Evolutionary conservation across 2,329 filamentous ascomycete genomes (phyloP).

Genomic region (Rhinocladiella mackenziei): DNA sequence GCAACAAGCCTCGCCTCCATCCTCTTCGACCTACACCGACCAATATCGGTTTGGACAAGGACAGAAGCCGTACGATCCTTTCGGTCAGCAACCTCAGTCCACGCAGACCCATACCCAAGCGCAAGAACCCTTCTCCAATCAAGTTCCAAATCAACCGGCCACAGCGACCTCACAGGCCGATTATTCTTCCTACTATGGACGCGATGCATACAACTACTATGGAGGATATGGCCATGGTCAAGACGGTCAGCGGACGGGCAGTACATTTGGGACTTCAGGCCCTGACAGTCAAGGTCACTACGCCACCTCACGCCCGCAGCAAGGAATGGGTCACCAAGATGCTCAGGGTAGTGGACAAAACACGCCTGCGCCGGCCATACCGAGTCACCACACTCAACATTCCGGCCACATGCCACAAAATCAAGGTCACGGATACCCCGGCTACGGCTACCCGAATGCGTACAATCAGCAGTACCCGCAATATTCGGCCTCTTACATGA

Average conservation of each 20-base stretch:
- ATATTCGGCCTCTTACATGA: constrained; percentile 58
- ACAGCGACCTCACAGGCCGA: constrained; percentile 61
- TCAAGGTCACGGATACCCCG: constrained; percentile 53
- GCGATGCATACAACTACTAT: constrained; percentile 73
- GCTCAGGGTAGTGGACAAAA: constrained; percentile 87
- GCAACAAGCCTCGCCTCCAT: constrained; percentile 41
- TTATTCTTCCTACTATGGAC: constrained; percentile 81
- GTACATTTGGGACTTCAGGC: constrained; percentile 62
- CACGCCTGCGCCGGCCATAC: constrained; percentile 75
- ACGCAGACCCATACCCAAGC: constrained; percentile 57
- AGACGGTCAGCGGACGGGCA: constrained; percentile 73
- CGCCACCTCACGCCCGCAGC: constrained; percentile 70
- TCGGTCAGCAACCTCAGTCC: constrained; percentile 66
- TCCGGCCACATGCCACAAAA: constrained; percentile 44
- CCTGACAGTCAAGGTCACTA: constrained; percentile 56
- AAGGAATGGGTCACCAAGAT: constrained; percentile 61
- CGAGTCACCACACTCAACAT: constrained; percentile 45
- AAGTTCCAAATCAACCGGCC: constrained; percentile 58
- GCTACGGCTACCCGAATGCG: constrained; percentile 52
- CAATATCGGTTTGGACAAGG: constrained; percentile 47
- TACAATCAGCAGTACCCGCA: constrained; percentile 45
- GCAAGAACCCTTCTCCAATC: constrained; percentile 55
- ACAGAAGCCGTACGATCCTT: constrained; percentile 85
- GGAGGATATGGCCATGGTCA: constrained; percentile 63
- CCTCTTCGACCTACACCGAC: constrained; percentile 46